These are phyloP conservation scores for Chimonanthus salicifolius DNA, from an alignment of 164 flowering plant genomes.

Conservation along the genomic window DNA sequence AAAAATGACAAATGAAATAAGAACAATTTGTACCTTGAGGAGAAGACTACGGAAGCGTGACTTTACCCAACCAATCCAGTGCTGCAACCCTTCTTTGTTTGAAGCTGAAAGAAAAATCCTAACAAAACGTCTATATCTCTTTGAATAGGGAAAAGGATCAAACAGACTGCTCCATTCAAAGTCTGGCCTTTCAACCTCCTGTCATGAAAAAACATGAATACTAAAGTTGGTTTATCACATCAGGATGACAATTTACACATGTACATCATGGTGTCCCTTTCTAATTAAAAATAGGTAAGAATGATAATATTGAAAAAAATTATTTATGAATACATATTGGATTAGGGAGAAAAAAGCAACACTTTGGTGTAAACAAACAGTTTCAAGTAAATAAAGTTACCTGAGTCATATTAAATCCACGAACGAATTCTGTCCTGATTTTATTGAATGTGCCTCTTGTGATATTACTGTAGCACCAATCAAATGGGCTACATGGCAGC, in stretches of 20 bases:
- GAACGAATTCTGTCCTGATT: constrained; percentile 39
- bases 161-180: constrained; percentile 43
- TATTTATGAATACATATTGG: background rate
- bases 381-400: constrained; percentile 16
- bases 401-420: constrained; percentile 35
- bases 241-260: too few relatives aligned
- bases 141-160: constrained; percentile 39
- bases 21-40: constrained; percentile 29
- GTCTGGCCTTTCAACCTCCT: constrained; percentile 33
- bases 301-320: background rate
- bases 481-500: constrained; percentile 37
- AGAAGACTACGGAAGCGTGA: constrained; percentile 50
- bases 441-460: constrained; percentile 41
- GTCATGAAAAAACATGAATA: background rate
- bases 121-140: constrained; percentile 36
- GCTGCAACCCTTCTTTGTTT: constrained; percentile 27
- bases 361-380: background rate
- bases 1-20: background rate
- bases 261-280: too few relatives aligned
- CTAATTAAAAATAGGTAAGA: background rate
- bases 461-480: constrained; percentile 45
- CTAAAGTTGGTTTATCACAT: too few relatives aligned
- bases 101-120: constrained; percentile 38
- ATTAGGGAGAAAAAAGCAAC: background rate
- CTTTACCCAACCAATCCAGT: constrained; percentile 66